These are phyloP conservation scores for Pseudogymnoascus sp. DNA, from an alignment of 2,329 filamentous ascomycete species.

Conservation along the genomic window DNA sequence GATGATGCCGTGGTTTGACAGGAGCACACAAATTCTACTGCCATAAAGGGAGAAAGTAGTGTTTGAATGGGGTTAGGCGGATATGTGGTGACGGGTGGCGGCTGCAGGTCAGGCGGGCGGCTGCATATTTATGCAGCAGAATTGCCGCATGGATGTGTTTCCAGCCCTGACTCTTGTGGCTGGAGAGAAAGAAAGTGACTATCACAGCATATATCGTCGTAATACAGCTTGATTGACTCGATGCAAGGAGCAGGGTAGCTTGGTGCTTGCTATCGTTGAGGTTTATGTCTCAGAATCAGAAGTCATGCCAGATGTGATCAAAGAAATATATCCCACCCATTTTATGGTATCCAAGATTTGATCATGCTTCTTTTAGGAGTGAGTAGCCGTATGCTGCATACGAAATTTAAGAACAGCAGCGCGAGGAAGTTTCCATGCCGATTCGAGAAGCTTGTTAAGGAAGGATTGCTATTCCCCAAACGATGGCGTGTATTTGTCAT, in stretches of 20 bases:
- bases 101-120: slow-evolving; percentile 32
- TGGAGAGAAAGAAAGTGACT: slow-evolving; percentile 40
- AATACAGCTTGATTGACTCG: slow-evolving; percentile 42
- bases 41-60: slow-evolving; percentile 26
- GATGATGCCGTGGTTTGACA: slow-evolving; percentile 27
- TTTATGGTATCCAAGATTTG: background rate
- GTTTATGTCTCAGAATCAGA: background rate
- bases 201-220: slow-evolving; percentile 30
- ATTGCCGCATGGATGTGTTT: slow-evolving; percentile 32
- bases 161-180: slow-evolving; percentile 27
- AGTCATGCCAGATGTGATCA: background rate
- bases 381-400: slow-evolving; percentile 1
- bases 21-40: slow-evolving; percentile 23
- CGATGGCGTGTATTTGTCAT: slow-evolving; percentile 20
- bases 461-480: slow-evolving; percentile 25
- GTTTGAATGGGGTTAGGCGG: slow-evolving; percentile 26
- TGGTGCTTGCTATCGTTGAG: slow-evolving; percentile 1
- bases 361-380: background rate
- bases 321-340: background rate
- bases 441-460: slow-evolving; percentile 35
- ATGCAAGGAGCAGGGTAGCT: slow-evolving; percentile 32
- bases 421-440: slow-evolving; percentile 25
- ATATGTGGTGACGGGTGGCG: slow-evolving; percentile 24
- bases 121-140: slow-evolving; percentile 33
- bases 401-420: background rate